A percentile compares a stretch with the other conserved stretches of the same genome.
These are phyloP conservation scores for Cadophora malorum DNA, from an alignment of 2,329 filamentous ascomycete genomes.

Conservation along the genomic window DNA sequence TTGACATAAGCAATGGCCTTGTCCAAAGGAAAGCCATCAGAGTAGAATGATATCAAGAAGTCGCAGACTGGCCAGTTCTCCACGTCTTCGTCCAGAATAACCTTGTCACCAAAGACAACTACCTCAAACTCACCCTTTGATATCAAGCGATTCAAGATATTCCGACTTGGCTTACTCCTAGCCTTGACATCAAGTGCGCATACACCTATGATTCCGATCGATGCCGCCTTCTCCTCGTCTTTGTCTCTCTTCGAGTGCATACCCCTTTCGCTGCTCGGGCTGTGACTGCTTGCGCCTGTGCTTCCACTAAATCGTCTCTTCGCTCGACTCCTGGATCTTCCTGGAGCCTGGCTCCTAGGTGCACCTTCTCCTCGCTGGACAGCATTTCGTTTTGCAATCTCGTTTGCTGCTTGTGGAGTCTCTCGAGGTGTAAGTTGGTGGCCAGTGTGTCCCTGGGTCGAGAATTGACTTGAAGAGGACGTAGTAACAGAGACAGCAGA, in stretches of 20 bases:
- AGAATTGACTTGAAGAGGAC: constrained; percentile 51
- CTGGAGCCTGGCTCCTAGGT: constrained; percentile 51
- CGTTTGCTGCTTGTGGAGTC: constrained; percentile 40
- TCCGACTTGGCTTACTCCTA: constrained; percentile 93
- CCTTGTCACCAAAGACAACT: constrained; percentile 97
- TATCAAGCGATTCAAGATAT: constrained; percentile 92
- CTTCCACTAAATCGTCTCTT: constrained; percentile 83
- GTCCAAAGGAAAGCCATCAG: constrained; percentile 93
- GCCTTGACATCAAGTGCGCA: constrained; percentile 96
- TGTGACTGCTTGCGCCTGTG: constrained; percentile 81
- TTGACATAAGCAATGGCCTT: constrained; percentile 97
- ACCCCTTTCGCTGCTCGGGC: constrained; percentile 74
- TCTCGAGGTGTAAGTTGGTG: constrained; percentile 53
- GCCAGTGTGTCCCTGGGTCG: constrained; percentile 52
- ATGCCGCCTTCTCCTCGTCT: constrained; percentile 67
- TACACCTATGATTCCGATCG: constrained; percentile 80
- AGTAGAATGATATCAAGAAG: constrained; percentile 98
- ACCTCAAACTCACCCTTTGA: constrained; percentile 94
- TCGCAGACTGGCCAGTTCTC: constrained; percentile 95
- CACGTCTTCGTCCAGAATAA: constrained; percentile 94
- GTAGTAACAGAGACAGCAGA: constrained; percentile 62
- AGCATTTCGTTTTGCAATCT: constrained; percentile 44
- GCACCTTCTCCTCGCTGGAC: constrained; percentile 42
- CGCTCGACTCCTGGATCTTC: constrained; percentile 69
- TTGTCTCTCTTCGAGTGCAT: constrained; percentile 55